Base-by-base conservation (phyloP, 2,329 filamentous ascomycete species). In the Xylariomycetidae sp. region DNA sequence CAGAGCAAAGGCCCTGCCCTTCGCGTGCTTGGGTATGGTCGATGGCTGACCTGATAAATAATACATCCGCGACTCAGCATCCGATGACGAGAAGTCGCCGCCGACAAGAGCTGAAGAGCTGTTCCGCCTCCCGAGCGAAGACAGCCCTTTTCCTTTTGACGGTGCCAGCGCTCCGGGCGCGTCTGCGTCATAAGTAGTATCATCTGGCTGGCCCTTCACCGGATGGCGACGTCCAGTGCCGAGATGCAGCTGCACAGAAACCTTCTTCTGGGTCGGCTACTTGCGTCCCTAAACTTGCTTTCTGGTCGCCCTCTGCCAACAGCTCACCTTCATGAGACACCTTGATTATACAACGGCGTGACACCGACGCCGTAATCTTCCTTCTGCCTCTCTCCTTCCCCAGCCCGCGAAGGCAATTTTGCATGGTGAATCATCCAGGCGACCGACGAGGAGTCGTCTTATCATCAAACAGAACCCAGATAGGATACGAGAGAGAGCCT, bases 211-310 rank as follows among this genome's bases (percentile, higher is more conserved):
- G 26, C n/a, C 17, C 28, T 29, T 36, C 25, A 33, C n/a, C n/a
- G 20, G n/a, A 23, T 23, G 20, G 30, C 31, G 36, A 42, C 37
- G 43, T 26, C 37, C 33, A 35, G 23, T 37, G 49, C 45, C 46
- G 46, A 45, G 33, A 37, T 40, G 50, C 46, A 48, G 42, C 43
- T 48, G 47, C 46, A 42, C 42, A 25, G 38, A 46, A 51, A 49
- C 42, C 42, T 44, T 53, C 43, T 45, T 45, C 40, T 47, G 45
- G 46, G 44, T 46, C 50, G 49, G 49, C 19, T 37, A 31, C 34
- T 36, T 48, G 49, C 51, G 52, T 38, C 40, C 30, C 33, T 17
- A 19, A 18, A 36, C 35, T 30, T 22, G 29, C 19, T 31, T 28
- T 12, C 22, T 22, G 12, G 22, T 15, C 19, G 17, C 23, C 30